phyloP scores from a whole-genome alignment of 2,329 filamentous ascomycete species.

The Alternaria gaisen region DNA sequence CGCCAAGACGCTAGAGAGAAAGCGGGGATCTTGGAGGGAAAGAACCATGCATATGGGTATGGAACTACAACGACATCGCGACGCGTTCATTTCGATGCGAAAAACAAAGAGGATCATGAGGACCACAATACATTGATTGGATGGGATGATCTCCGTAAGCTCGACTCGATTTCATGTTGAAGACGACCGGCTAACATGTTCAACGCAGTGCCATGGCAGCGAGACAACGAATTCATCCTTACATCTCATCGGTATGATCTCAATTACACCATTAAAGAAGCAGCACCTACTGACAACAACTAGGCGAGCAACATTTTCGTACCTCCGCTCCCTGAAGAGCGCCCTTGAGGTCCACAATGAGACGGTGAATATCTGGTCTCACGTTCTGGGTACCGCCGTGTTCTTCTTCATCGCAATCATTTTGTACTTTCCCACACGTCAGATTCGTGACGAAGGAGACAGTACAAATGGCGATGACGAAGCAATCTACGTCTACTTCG shows the following conservation, averaged over 20 bases:
- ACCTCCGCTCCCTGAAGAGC: slow-evolving; percentile 3
- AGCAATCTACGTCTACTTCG: slow-evolving; percentile 12
- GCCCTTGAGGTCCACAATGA: slow-evolving; percentile 12
- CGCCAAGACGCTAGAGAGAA: slow-evolving; percentile 13
- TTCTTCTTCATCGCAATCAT: not conserved
- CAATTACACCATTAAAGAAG: not conserved
- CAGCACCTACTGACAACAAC: not conserved
- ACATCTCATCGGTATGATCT: slow-evolving; percentile 3
- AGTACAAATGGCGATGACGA: slow-evolving; percentile 1
- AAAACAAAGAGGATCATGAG: not conserved
- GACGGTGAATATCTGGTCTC: slow-evolving; percentile 18
- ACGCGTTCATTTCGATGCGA: not conserved
- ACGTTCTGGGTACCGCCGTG: not conserved
- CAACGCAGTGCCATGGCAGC: slow-evolving; percentile 12
- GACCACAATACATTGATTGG: not conserved
- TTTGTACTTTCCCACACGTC: not conserved
- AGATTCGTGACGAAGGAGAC: not conserved
- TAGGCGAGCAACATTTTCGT: slow-evolving; percentile 8
- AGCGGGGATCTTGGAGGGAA: slow-evolving; percentile 1
- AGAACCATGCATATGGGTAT: not conserved
- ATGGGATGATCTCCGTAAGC: slow-evolving; percentile 15
- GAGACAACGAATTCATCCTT: slow-evolving; percentile 17
- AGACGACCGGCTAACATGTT: not conserved
- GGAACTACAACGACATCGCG: slow-evolving; percentile 3
- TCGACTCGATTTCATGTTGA: not conserved